Conservation (phyloP, 352 stramenopile genomes). For the Phytophthora foliorum region DNA sequence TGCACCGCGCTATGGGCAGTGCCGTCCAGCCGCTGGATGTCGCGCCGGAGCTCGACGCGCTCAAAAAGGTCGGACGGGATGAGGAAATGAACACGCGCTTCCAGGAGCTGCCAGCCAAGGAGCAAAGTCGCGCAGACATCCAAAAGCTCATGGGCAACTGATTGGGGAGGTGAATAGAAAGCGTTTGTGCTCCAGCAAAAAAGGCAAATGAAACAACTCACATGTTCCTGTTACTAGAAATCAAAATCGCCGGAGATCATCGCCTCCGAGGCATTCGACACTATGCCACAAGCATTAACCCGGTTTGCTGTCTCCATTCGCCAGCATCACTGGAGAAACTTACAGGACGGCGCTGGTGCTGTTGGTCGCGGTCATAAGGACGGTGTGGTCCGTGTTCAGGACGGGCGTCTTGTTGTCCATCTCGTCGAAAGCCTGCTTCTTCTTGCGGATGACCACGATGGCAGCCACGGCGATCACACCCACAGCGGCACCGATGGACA, state of each 20-base stretch:
- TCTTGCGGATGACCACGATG: constrained; percentile 63
- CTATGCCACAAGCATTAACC: constrained; percentile 26
- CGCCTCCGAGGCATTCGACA: constrained; percentile 13
- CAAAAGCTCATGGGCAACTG: constrained; percentile 55
- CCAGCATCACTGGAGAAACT: constrained; percentile 1
- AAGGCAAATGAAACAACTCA: constrained; percentile 16
- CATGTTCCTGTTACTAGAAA: constrained; percentile 24
- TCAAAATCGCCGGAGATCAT: constrained; percentile 14
- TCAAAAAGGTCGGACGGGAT: constrained; percentile 51
- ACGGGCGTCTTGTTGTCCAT: constrained; percentile 67
- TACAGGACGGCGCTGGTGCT: constrained; percentile 55
- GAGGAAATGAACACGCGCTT: constrained; percentile 63
- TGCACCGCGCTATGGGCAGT: constrained; percentile 43
- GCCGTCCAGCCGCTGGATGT: constrained; percentile 49
- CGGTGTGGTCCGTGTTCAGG: constrained; percentile 31
- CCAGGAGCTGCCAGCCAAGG: constrained; percentile 51
- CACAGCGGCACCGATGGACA: constrained; percentile 32
- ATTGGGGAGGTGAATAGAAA: constrained; percentile 3
- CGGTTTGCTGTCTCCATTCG: constrained; percentile 15
- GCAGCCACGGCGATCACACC: constrained; percentile 47
- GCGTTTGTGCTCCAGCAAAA: too few relatives aligned
- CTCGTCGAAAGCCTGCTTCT: constrained; percentile 66
- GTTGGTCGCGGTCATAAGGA: constrained; percentile 64
- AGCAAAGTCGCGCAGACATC: constrained; percentile 63
- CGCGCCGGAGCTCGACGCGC: constrained; percentile 52